Evolutionary conservation across 2,329 filamentous ascomycete species (phyloP).

Genomic region (Pseudogymnoascus sp.): DNA sequence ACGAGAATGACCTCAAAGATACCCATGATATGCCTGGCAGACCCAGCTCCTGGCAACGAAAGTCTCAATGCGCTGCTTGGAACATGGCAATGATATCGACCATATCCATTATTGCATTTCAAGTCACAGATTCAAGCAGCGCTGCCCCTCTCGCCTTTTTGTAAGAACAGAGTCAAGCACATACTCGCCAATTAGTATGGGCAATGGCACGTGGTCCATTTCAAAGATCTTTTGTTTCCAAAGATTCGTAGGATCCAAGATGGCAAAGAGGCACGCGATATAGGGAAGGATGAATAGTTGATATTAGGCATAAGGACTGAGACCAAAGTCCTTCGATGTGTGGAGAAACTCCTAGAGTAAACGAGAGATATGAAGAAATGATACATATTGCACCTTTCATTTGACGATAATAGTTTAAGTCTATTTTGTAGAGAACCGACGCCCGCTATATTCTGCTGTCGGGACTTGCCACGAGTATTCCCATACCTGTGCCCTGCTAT

Average conservation of each 20-base stretch:
- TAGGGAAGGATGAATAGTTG: background rate
- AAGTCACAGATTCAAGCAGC: background rate
- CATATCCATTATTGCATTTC: background rate
- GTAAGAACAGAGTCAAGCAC: background rate
- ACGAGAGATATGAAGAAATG: background rate
- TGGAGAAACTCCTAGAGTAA: background rate
- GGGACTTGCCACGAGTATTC: background rate
- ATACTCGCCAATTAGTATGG: background rate
- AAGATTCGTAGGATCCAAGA: background rate
- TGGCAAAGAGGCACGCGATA: background rate
- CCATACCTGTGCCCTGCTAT: background rate
- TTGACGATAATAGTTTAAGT: background rate
- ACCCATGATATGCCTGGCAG: slow-evolving; percentile 85
- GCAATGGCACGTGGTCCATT: background rate
- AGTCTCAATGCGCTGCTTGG: background rate
- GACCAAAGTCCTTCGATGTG: background rate
- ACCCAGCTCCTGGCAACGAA: slow-evolving; percentile 37
- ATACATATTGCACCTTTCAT: background rate
- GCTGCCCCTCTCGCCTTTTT: background rate
- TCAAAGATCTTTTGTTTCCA: background rate
- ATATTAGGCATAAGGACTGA: background rate
- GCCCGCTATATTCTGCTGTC: background rate
- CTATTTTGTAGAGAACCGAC: background rate
- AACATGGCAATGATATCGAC: background rate
- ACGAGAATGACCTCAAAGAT: slow-evolving; percentile 67